phyloP scores from a whole-genome alignment of 768 basidiomycete genomes.

The Udeniomyces megalosporus region DNA sequence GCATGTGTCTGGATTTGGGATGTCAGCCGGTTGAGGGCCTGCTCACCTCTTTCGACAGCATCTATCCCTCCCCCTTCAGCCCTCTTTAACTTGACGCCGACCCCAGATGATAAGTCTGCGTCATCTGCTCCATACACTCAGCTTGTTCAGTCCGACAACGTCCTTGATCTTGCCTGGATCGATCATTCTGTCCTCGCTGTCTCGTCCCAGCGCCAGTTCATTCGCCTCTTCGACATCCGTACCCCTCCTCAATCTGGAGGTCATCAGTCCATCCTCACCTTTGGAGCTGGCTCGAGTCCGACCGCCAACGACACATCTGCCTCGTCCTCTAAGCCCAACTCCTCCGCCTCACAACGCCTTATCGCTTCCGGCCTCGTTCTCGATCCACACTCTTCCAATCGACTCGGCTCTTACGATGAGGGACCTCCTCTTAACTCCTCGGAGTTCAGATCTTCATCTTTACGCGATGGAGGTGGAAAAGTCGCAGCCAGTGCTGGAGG shows the following conservation, averaged over 20 bases:
- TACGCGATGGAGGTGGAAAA: neutral
- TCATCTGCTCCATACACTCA: neutral
- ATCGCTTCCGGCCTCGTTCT: neutral
- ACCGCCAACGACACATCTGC: neutral
- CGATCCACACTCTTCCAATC: neutral
- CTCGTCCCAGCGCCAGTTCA: constrained; percentile 1
- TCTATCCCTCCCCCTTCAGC: no score
- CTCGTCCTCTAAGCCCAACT: neutral
- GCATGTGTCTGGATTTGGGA: constrained; percentile 11
- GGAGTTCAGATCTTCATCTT: neutral
- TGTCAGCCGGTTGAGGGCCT: neutral
- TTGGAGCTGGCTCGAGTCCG: neutral
- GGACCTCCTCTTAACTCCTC: neutral
- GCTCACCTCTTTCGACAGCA: neutral
- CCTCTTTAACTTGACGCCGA: no score
- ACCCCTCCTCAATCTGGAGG: neutral
- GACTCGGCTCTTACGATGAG: constrained; percentile 10
- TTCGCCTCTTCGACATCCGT: constrained; percentile 12
- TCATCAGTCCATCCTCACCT: constrained; percentile 3
- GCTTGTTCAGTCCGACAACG: constrained; percentile 7
- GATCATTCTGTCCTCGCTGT: constrained; percentile 5
- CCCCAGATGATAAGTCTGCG: no score
- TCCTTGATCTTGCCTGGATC: constrained; percentile 11
- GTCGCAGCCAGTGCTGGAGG: neutral
- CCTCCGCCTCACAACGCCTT: neutral